Evolutionary conservation across 2,329 filamentous ascomycete species (phyloP).

Genomic region (Tolypocladium cylindrosporum): DNA sequence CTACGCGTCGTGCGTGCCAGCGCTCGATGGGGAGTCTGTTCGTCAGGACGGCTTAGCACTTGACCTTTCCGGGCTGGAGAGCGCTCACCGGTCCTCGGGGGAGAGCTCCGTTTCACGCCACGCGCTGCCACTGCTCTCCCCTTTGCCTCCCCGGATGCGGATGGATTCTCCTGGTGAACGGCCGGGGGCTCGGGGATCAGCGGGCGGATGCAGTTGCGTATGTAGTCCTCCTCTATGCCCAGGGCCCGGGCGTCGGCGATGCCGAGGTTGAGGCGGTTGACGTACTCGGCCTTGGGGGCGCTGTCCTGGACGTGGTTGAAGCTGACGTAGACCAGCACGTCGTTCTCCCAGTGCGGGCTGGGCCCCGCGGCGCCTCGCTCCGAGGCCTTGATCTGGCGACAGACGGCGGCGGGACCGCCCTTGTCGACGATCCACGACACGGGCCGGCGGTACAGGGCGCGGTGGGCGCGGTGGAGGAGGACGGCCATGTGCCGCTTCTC

Average conservation of each 20-base stretch:
- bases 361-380: conserved; percentile 4
- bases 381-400: conserved; percentile 10
- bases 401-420: conserved; percentile 20
- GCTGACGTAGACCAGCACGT: conserved; percentile 31
- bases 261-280: conserved; percentile 27
- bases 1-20: not conserved
- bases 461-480: conserved; percentile 19
- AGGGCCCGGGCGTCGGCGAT: conserved; percentile 24
- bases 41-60: conserved; percentile 7
- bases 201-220: conserved; percentile 25
- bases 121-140: not conserved
- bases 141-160: not conserved
- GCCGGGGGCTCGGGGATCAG: conserved; percentile 18
- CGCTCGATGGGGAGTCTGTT: conserved; percentile 6
- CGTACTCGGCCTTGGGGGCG: conserved; percentile 26
- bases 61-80: conserved; percentile 13
- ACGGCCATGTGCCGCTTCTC: conserved; percentile 23
- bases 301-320: conserved; percentile 20
- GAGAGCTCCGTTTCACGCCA: conserved; percentile 5
- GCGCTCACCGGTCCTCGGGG: conserved; percentile 11
- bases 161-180: not conserved
- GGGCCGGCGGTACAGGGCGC: conserved; percentile 23
- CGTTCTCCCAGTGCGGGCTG: conserved; percentile 14
- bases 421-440: conserved; percentile 27
- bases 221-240: conserved; percentile 24